Percentiles rank a stretch among this genome's conserved stretches.
Conservation (phyloP, 352 stramenopile species). For the Phytophthora brassicae region DNA sequence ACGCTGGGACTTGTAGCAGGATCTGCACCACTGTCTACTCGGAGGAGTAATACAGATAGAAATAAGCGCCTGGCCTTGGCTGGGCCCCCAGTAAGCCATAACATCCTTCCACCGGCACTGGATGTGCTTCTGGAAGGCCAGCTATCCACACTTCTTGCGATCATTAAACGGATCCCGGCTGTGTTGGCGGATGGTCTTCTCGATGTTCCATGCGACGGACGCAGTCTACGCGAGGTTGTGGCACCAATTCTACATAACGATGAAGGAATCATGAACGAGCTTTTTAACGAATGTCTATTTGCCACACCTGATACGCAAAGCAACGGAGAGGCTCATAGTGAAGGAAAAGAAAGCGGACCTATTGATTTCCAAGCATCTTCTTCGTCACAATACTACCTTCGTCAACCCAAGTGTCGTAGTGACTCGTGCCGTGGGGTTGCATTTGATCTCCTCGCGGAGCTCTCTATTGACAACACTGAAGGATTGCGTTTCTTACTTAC, state of each 20-base stretch:
- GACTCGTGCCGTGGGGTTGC: constrained; percentile 70
- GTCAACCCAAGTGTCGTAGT: constrained; percentile 82
- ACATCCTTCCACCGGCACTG: constrained; percentile 13
- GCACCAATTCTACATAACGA: constrained; percentile 47
- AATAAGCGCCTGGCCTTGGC: constrained; percentile 7
- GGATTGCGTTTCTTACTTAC: constrained; percentile 69
- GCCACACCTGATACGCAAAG: constrained; percentile 42
- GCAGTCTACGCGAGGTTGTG: constrained; percentile 56
- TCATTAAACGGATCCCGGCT: constrained; percentile 60
- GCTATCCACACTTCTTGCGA: constrained; percentile 56
- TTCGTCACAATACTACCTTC: constrained; percentile 74
- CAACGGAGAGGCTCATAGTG: constrained; percentile 19
- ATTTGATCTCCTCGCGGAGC: constrained; percentile 75
- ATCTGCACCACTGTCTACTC: constrained; percentile 4
- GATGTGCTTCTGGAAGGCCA: constrained; percentile 57
- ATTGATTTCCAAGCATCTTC: constrained; percentile 23
- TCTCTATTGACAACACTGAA: constrained; percentile 63
- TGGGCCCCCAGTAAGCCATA: constrained; percentile 9
- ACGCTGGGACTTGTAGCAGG: not conserved
- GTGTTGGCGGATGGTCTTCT: constrained; percentile 45
- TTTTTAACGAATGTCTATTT: constrained; percentile 75
- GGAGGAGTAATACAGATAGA: constrained; percentile 13
- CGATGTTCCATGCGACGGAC: constrained; percentile 42
- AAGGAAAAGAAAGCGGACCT: constrained; percentile 10
- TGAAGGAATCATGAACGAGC: constrained; percentile 66